Percentiles rank a stretch among this genome's conserved stretches.
phyloP scores from a whole-genome alignment of 2,329 filamentous ascomycete genomes.

The Arachnomyces sp. region DNA sequence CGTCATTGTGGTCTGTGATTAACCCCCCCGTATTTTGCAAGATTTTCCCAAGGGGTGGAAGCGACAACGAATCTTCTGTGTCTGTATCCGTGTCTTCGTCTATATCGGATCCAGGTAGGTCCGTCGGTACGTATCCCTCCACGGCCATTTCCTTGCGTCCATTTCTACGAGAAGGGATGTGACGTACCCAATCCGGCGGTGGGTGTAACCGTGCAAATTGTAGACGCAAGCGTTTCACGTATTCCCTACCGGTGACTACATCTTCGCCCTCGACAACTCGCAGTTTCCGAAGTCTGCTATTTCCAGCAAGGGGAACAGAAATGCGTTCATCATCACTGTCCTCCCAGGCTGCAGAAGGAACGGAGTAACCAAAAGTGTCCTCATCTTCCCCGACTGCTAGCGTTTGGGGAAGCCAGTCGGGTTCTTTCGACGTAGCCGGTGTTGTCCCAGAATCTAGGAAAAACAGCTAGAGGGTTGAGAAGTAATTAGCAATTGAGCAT shows the following conservation, averaged over 20 bases:
- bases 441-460: slow-evolving; percentile 64
- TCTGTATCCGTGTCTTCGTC: slow-evolving; percentile 46
- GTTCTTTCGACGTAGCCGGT: slow-evolving; percentile 7
- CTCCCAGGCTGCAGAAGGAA: slow-evolving; percentile 55
- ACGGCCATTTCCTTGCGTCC: slow-evolving; percentile 24
- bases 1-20: slow-evolving; percentile 43
- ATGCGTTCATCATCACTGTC: slow-evolving; percentile 94
- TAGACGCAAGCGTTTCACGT: slow-evolving; percentile 67
- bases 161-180: slow-evolving; percentile 35
- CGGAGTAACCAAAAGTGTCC: slow-evolving; percentile 18
- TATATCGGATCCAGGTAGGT: slow-evolving; percentile 42
- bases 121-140: slow-evolving; percentile 44
- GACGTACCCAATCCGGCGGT: slow-evolving; percentile 53
- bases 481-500: background rate
- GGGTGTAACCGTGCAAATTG: slow-evolving; percentile 63
- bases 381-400: slow-evolving; percentile 32
- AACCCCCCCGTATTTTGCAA: slow-evolving; percentile 68
- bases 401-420: slow-evolving; percentile 17
- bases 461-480: slow-evolving; percentile 53
- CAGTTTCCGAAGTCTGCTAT: slow-evolving; percentile 72
- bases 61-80: slow-evolving; percentile 55
- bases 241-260: slow-evolving; percentile 77
- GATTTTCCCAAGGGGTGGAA: slow-evolving; percentile 70
- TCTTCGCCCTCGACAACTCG: slow-evolving; percentile 76
- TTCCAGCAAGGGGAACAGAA: slow-evolving; percentile 70